Evolutionary conservation across 2,329 filamentous ascomycete species (phyloP).

Genomic region (Aureobasidium namibiae): DNA sequence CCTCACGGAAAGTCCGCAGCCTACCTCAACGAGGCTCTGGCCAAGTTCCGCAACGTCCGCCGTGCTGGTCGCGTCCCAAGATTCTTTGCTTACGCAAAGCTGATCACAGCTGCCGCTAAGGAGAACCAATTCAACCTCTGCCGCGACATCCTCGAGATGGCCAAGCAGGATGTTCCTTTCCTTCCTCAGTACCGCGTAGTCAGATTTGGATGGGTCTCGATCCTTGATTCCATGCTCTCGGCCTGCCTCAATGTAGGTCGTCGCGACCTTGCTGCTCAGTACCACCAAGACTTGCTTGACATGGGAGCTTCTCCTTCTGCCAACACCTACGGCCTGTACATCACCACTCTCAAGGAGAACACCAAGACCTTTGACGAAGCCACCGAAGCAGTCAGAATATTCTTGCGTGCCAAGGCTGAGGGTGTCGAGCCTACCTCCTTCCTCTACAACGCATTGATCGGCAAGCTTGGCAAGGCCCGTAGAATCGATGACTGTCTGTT

Average conservation of each 20-base stretch:
- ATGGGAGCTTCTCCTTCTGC: constrained; percentile 89
- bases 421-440: constrained; percentile 95
- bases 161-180: constrained; percentile 78
- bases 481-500: constrained; percentile 97
- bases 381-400: constrained; percentile 93
- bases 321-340: constrained; percentile 97
- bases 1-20: constrained; percentile 63
- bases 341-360: constrained; percentile 96
- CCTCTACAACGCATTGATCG: constrained; percentile 95
- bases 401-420: constrained; percentile 85
- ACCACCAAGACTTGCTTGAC: constrained; percentile 81
- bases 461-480: constrained; percentile 94
- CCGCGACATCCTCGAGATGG: constrained; percentile 82
- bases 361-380: constrained; percentile 98
- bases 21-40: constrained; percentile 66
- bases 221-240: constrained; percentile 92
- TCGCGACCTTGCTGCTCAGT: constrained; percentile 71
- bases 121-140: constrained; percentile 74
- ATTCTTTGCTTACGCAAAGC: constrained; percentile 94
- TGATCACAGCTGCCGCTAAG: constrained; percentile 87
- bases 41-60: constrained; percentile 85
- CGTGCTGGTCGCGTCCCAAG: constrained; percentile 83
- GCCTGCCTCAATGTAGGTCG: constrained; percentile 79
- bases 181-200: constrained; percentile 78
- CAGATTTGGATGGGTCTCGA: constrained; percentile 91